These are phyloP conservation scores for Catharanthus roseus DNA, from an alignment of 257 asterid genomes.

Conservation along the genomic window DNA sequence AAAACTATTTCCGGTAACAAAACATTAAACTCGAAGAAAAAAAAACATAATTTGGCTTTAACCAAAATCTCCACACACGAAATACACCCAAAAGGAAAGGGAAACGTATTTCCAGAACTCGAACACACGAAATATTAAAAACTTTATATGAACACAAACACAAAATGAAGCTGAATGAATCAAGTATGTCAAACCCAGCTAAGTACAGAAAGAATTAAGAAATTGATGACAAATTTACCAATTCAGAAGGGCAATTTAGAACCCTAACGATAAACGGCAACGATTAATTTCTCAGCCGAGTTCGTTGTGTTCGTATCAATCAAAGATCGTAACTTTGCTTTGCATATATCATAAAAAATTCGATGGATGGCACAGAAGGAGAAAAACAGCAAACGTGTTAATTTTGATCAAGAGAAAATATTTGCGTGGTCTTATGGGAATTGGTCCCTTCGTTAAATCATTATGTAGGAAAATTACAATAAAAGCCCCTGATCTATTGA, in stretches of 20 bases:
- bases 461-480: not conserved
- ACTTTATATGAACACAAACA: not conserved
- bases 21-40: not conserved
- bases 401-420: not conserved
- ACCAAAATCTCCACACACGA: not conserved
- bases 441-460: not conserved
- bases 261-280: slow-evolving; percentile 11
- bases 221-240: slow-evolving; percentile 13
- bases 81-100: not conserved
- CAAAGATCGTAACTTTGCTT: not conserved
- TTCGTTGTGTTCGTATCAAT: slow-evolving; percentile 1
- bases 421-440: slow-evolving; percentile 5
- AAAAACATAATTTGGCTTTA: not conserved
- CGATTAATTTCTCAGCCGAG: not conserved
- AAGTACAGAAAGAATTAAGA: not conserved
- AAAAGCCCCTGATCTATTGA: not conserved
- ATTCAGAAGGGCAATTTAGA: slow-evolving; percentile 6
- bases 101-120: not conserved
- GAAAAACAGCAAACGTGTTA: not conserved
- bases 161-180: not conserved
- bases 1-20: not conserved
- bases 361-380: not conserved
- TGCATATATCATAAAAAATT: slow-evolving; percentile 5
- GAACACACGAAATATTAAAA: not conserved
- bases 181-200: not conserved